Base-by-base conservation (phyloP, 163 green algal genomes). In the Chlamydomonas reinhardtii region DNA sequence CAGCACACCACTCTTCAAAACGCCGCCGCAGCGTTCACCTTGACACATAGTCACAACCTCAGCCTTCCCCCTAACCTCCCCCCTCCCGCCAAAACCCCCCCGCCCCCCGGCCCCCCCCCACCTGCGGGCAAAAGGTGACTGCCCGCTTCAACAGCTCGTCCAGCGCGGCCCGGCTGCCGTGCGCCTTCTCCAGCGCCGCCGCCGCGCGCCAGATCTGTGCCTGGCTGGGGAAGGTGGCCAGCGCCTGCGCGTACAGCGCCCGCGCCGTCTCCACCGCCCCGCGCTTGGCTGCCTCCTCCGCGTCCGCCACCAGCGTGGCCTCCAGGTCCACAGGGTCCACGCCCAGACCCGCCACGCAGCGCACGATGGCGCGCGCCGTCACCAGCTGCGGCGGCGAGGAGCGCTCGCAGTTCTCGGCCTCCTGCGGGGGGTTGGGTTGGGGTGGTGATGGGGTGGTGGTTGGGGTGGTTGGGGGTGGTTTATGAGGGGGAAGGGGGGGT, bases 301-400 rank as follows among this genome's bases (percentile, higher is more conserved):
- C 97, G 86, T 99, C 98, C 14, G 94, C 96, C 90, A 97, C 91
- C 95, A 96, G 98, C 29, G 98, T 99, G 73, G 35, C 81, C 92
- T 97, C 95, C 48, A 94, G 82, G 86, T 99, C 97, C 78, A 95
- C 92, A 59, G 97, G 94, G 86, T 99, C 97, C 20, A 99, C 94
- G 29, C 96, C 96, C 39, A 96, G 76, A 6, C 90, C 95, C n/a
- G 97, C 90, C 22, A 97, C 95, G 29, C 90, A 87, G 35, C 88
- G 69, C 35, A 99, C 96, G 76, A 99, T 98, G 11, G 94, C 92
- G 32, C 87, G 90, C 90, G 95, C 98, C 27, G 96, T 98, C n/a
- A 94, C 66, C 48, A 94, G 95, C 29, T 95, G 83, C 2, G n/a
- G 34, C 29, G 95, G 94, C 20, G 91, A 70, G 25, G 89, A 88